Percentiles rank a stretch among this genome's conserved stretches.
These are phyloP conservation scores for Barbatosphaeria neglecta DNA, from an alignment of 495 filamentous ascomycete genomes.

Conservation along the genomic window DNA sequence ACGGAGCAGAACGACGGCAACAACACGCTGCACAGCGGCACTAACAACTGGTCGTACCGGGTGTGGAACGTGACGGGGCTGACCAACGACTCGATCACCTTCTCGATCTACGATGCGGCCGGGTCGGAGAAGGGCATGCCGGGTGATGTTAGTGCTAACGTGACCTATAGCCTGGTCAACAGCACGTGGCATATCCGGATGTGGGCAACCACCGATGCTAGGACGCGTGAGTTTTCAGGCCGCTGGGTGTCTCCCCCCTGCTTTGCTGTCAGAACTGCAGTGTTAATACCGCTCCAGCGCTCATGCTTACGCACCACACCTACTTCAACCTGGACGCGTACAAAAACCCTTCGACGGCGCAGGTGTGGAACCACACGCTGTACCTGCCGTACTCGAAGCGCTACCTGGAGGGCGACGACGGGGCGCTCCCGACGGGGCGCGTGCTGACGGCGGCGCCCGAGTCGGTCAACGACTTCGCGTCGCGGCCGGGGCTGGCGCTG, in stretches of 20 bases:
- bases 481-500: constrained; percentile 43
- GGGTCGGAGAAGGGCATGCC: constrained; percentile 61
- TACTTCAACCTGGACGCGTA: constrained; percentile 86
- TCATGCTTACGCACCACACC: constrained; percentile 68
- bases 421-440: constrained; percentile 60
- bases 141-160: constrained; percentile 57
- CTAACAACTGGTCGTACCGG: constrained; percentile 48
- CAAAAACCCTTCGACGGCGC: constrained; percentile 40
- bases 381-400: constrained; percentile 61
- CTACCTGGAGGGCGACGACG: constrained; percentile 56
- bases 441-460: constrained; percentile 46
- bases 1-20: constrained; percentile 42
- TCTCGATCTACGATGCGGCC: constrained; percentile 54
- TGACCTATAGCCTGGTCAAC: constrained; percentile 52
- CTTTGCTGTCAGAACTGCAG: no score
- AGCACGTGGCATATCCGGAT: constrained; percentile 45
- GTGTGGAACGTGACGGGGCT: constrained; percentile 44
- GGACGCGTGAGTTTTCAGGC: constrained; percentile 39
- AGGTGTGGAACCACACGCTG: constrained; percentile 60
- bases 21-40: constrained; percentile 49
- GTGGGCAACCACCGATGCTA: constrained; percentile 33
- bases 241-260: no score
- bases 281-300: constrained; percentile 23
- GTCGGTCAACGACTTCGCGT: constrained; percentile 61
- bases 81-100: constrained; percentile 60